Evolutionary conservation across 352 stramenopile species (phyloP).

Genomic region (Pythium brassicae): DNA sequence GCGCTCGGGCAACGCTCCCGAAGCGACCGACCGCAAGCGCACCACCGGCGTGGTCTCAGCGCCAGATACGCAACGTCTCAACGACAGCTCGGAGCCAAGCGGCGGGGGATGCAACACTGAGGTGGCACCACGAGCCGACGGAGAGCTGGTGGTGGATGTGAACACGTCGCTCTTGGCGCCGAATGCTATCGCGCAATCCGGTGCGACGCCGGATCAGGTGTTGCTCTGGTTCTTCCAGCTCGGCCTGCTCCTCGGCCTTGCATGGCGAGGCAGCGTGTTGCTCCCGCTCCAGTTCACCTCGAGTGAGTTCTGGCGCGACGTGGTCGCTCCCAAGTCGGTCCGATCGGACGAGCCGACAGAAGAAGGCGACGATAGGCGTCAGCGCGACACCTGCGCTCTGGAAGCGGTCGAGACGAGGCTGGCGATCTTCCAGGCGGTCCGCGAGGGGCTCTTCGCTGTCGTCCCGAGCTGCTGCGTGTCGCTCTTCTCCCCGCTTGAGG

Average conservation of each 20-base stretch:
- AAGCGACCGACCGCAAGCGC: not conserved
- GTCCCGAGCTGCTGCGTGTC: conserved; percentile 41
- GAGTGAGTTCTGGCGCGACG: conserved; percentile 33
- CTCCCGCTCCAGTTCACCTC: conserved; percentile 56
- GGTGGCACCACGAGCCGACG: not conserved
- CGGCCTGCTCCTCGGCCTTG: conserved; percentile 55
- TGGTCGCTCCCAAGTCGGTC: conserved; percentile 8
- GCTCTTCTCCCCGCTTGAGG: conserved; percentile 29
- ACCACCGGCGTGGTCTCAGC: not conserved
- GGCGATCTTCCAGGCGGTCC: conserved; percentile 31
- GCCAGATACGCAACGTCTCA: too few relatives aligned
- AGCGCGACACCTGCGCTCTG: too few relatives aligned
- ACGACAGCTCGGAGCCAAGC: too few relatives aligned
- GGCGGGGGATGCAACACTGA: not conserved
- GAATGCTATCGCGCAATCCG: conserved; percentile 11
- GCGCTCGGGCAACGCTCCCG: too few relatives aligned
- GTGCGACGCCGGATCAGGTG: conserved; percentile 20
- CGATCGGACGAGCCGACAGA: not conserved
- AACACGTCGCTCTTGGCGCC: conserved; percentile 39
- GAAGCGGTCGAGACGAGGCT: conserved; percentile 1
- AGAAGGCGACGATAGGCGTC: not conserved
- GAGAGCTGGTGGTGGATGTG: conserved; percentile 34
- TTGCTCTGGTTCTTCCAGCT: conserved; percentile 54
- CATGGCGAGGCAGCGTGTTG: conserved; percentile 42
- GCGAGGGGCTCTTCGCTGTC: conserved; percentile 51